Percentiles rank a stretch among this genome's conserved stretches.
phyloP scores from a whole-genome alignment of 768 basidiomycete genomes.

The Leucocoprinus leucothites region DNA sequence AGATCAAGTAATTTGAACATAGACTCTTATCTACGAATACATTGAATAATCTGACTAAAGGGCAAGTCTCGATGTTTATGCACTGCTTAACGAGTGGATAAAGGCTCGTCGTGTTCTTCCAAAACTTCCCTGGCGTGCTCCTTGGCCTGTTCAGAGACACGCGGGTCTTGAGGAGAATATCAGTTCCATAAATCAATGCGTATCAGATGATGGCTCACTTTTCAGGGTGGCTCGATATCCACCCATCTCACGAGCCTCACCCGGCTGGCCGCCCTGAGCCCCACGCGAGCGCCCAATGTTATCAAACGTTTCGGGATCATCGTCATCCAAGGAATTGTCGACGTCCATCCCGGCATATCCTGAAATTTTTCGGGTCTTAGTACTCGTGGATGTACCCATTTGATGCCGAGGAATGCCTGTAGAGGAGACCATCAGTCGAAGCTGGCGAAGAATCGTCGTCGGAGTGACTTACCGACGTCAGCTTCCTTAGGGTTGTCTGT shows the following conservation, averaged over 20 bases:
- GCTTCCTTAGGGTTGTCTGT: neutral
- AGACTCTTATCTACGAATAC: too few species aligned
- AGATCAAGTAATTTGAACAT: too few species aligned
- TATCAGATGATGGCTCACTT: slow-evolving; percentile 15
- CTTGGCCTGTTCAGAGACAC: slow-evolving; percentile 16
- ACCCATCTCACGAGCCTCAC: slow-evolving; percentile 20
- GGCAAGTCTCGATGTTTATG: too few species aligned
- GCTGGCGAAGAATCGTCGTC: neutral
- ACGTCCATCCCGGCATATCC: neutral
- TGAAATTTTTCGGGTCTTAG: neutral
- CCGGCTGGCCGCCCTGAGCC: neutral
- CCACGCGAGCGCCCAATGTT: neutral
- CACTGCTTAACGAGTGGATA: neutral
- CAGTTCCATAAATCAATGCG: neutral
- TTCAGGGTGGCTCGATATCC: slow-evolving; percentile 29
- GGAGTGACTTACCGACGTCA: neutral
- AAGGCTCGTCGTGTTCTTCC: slow-evolving; percentile 12
- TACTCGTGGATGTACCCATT: neutral
- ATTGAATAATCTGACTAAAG: too few species aligned
- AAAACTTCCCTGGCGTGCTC: slow-evolving; percentile 14
- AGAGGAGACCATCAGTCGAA: neutral
- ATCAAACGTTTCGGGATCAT: slow-evolving; percentile 10
- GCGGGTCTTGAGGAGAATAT: slow-evolving; percentile 11
- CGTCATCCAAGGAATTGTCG: neutral
- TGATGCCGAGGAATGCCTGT: neutral